Evolutionary conservation across 2,329 filamentous ascomycete species (phyloP).

Genomic region (Drechslera avenae): DNA sequence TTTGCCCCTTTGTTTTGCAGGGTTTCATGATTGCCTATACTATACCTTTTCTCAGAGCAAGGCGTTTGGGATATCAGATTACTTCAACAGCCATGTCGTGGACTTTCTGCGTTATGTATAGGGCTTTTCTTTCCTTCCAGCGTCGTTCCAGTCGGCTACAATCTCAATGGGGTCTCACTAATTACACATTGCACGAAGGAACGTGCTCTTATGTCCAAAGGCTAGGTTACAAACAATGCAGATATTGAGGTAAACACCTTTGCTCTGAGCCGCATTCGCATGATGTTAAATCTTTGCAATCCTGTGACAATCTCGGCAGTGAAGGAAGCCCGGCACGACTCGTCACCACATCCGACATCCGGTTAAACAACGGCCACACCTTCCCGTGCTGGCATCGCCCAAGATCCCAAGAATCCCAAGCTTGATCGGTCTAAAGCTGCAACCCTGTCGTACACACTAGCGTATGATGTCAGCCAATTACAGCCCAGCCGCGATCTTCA

Average conservation of each 20-base stretch:
- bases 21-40: slow-evolving; percentile 3
- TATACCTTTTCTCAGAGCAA: slow-evolving; percentile 19
- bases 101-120: slow-evolving; percentile 5
- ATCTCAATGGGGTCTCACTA: neutral
- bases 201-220: slow-evolving; percentile 8
- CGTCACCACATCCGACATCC: neutral
- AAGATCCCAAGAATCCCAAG: slow-evolving; percentile 8
- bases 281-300: neutral
- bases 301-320: neutral
- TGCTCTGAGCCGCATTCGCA: neutral
- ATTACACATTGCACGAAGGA: slow-evolving; percentile 4
- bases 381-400: neutral
- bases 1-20: slow-evolving; percentile 5
- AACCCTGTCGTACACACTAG: neutral
- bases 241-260: neutral
- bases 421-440: neutral
- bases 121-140: slow-evolving; percentile 1
- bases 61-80: slow-evolving; percentile 25
- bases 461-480: slow-evolving; percentile 9
- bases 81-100: slow-evolving; percentile 3
- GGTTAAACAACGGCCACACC: neutral
- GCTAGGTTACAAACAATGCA: slow-evolving; percentile 7
- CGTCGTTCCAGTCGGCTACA: neutral
- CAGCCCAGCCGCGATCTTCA: neutral
- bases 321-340: neutral